A percentile compares a stretch with the other conserved stretches of the same genome.
phyloP scores from a whole-genome alignment of 208 protist species.

The Plasmodiophora brassicae region DNA sequence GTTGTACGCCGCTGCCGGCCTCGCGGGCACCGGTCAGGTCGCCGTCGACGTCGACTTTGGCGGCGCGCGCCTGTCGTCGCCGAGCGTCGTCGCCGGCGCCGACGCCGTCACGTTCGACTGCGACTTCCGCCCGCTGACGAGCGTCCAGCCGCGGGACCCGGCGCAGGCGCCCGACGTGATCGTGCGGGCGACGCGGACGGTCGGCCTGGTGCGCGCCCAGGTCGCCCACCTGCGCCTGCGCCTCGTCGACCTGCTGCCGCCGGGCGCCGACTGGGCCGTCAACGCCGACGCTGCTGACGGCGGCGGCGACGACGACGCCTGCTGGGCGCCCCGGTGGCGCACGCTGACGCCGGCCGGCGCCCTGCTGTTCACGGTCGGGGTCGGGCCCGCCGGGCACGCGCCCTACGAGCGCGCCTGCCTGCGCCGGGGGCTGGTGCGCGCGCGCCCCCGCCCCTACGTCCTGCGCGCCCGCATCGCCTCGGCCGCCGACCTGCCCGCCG shows the following conservation, averaged over 20 bases:
- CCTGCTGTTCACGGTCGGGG: background rate
- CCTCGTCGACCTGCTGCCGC: background rate
- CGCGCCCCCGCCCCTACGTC: background rate
- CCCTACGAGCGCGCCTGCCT: background rate
- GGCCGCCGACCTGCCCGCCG: background rate
- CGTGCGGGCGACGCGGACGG: background rate
- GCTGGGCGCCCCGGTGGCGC: background rate
- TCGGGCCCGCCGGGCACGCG: background rate
- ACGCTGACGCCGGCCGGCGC: background rate
- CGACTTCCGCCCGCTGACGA: background rate
- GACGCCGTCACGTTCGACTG: background rate
- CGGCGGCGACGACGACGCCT: background rate
- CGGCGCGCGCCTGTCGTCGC: background rate
- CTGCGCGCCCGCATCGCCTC: background rate
- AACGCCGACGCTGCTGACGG: background rate
- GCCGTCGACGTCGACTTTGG: background rate
- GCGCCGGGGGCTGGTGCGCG: background rate
- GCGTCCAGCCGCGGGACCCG: background rate
- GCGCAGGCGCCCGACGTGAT: background rate
- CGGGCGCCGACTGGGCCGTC: background rate
- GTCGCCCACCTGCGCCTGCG: background rate
- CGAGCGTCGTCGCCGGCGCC: background rate
- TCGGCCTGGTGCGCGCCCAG: background rate
- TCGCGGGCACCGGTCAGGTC: background rate
- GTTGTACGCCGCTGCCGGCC: background rate